These are phyloP conservation scores for Verticillium zaregamsianum DNA, from an alignment of 2,329 filamentous ascomycete genomes.

Conservation along the genomic window DNA sequence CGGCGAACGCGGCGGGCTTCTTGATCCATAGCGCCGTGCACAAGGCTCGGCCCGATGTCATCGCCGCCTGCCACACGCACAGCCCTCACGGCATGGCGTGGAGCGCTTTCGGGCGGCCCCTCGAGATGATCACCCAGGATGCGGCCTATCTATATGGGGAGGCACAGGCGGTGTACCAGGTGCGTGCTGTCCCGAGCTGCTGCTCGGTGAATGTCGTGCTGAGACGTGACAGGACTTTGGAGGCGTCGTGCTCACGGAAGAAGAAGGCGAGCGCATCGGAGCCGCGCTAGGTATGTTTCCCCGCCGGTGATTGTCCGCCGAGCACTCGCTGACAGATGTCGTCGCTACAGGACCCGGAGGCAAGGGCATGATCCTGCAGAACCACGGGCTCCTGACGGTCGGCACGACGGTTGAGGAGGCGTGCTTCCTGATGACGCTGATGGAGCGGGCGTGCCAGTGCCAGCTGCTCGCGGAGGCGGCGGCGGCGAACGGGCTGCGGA, in stretches of 20 bases:
- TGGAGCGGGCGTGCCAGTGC: constrained; percentile 65
- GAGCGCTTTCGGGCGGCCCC: constrained; percentile 57
- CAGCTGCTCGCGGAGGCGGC: constrained; percentile 68
- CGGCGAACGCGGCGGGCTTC: constrained; percentile 65
- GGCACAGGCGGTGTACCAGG: background rate
- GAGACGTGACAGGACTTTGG: constrained; percentile 22
- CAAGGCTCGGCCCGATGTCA: constrained; percentile 59
- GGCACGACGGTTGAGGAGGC: constrained; percentile 71
- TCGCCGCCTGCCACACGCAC: constrained; percentile 67
- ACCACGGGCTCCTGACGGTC: constrained; percentile 69
- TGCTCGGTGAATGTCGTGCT: constrained; percentile 20
- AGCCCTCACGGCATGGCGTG: constrained; percentile 64
- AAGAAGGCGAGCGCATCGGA: constrained; percentile 20
- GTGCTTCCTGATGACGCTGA: constrained; percentile 62
- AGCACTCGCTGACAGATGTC: constrained; percentile 42
- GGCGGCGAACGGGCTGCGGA: background rate
- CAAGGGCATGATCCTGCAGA: constrained; percentile 62
- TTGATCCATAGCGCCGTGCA: constrained; percentile 64
- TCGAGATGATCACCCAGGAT: constrained; percentile 70
- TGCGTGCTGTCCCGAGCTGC: background rate
- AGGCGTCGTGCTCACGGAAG: constrained; percentile 43
- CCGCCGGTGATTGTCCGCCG: constrained; percentile 18
- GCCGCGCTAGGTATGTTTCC: constrained; percentile 32
- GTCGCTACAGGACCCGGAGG: constrained; percentile 37
- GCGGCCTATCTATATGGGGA: constrained; percentile 58